phyloP scores from a whole-genome alignment of 2,329 filamentous ascomycete species.

The Pseudopithomyces maydicus region DNA sequence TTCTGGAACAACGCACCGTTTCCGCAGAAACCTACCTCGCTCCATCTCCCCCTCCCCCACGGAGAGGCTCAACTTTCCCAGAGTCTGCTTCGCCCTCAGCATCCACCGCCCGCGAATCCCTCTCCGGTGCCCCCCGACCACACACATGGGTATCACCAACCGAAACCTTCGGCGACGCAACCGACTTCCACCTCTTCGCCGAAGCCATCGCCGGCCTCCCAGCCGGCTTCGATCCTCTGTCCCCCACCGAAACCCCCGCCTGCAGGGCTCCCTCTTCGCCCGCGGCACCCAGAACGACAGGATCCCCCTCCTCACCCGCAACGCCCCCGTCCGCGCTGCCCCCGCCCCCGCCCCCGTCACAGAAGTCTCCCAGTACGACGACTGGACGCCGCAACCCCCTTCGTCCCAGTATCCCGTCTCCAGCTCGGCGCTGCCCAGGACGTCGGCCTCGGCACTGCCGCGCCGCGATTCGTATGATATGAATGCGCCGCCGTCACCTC shows the following conservation, averaged over 20 bases:
- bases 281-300: conserved; percentile 31
- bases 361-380: conserved; percentile 13
- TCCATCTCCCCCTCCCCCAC: conserved; percentile 22
- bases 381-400: conserved; percentile 1
- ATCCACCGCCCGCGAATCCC: conserved; percentile 23
- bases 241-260: conserved; percentile 37
- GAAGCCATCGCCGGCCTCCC: conserved; percentile 45
- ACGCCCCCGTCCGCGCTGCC: conserved; percentile 21
- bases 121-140: conserved; percentile 30
- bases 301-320: conserved; percentile 29
- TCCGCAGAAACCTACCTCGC: conserved; percentile 29
- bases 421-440: conserved; percentile 7
- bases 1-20: conserved; percentile 17
- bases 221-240: conserved; percentile 34
- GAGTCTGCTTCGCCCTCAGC: conserved; percentile 21
- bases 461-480: conserved; percentile 16
- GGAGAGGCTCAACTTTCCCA: conserved; percentile 30
- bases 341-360: conserved; percentile 32
- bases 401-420: background rate
- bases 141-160: conserved; percentile 42
- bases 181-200: conserved; percentile 46
- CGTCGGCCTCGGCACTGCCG: conserved; percentile 21
- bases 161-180: conserved; percentile 41
- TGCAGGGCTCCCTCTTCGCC: conserved; percentile 42
- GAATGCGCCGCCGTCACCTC: conserved; percentile 10